These are phyloP conservation scores for Ceratobasidium sp. DNA, from an alignment of 1,284 basidiomycete species.

Conservation along the genomic window DNA sequence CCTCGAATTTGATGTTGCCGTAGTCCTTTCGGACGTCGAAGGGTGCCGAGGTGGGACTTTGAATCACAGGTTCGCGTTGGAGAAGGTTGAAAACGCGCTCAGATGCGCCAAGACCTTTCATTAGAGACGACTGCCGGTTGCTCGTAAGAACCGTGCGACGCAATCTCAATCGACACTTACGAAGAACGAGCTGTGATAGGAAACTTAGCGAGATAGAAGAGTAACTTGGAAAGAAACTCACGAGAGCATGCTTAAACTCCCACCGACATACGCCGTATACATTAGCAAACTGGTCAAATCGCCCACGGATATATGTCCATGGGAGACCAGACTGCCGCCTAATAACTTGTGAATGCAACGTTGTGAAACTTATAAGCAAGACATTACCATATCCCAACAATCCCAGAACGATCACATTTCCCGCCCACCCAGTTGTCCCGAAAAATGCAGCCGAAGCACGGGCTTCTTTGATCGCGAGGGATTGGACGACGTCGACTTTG, in stretches of 20 bases:
- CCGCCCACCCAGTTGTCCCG: conserved; percentile 93
- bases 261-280: conserved; percentile 92
- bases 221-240: conserved; percentile 60
- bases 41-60: conserved; percentile 57
- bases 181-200: conserved; percentile 65
- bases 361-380: background rate
- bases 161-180: conserved; percentile 58
- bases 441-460: conserved; percentile 93
- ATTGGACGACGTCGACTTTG: conserved; percentile 77
- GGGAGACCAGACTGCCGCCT: conserved; percentile 92
- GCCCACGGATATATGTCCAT: conserved; percentile 89
- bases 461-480: conserved; percentile 88
- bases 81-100: conserved; percentile 93
- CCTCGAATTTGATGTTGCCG: conserved; percentile 81
- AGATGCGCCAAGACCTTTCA: conserved; percentile 94
- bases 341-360: background rate
- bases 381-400: conserved; percentile 87
- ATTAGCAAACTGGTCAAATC: conserved; percentile 91
- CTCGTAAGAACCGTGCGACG: background rate
- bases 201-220: background rate
- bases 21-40: conserved; percentile 60
- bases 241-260: conserved; percentile 83
- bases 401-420: conserved; percentile 91
- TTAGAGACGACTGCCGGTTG: conserved; percentile 74
- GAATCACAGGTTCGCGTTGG: conserved; percentile 82